A percentile compares a stretch with the other conserved stretches of the same genome.
These are phyloP conservation scores for Reticulascus tulasneorum DNA, from an alignment of 2,329 filamentous ascomycete species.

Conservation along the genomic window DNA sequence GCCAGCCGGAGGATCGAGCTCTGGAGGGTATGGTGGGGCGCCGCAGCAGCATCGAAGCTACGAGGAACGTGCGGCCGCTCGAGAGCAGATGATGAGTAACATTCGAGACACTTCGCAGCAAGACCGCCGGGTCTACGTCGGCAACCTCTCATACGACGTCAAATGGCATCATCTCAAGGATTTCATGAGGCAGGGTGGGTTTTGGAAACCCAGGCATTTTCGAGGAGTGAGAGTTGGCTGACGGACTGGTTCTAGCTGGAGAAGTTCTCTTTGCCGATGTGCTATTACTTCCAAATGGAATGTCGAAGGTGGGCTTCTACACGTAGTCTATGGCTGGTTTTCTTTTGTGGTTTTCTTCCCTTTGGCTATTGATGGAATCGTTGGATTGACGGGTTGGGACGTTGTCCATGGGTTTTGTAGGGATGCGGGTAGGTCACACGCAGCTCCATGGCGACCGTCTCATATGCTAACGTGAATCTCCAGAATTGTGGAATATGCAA, in stretches of 20 bases:
- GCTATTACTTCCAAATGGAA: constrained; percentile 99
- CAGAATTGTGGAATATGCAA: constrained; percentile 99
- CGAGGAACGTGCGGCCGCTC: constrained; percentile 78
- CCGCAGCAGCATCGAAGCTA: constrained; percentile 64
- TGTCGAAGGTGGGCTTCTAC: constrained; percentile 99
- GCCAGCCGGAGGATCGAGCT: constrained; percentile 65
- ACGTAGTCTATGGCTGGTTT: constrained; percentile 83
- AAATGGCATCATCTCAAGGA: constrained; percentile 99
- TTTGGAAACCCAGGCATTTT: constrained; percentile 7
- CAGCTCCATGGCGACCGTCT: not conserved
- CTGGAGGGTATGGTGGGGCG: constrained; percentile 60
- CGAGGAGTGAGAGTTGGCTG: constrained; percentile 31
- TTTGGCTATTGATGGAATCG: constrained; percentile 73
- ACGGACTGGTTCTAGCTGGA: constrained; percentile 63
- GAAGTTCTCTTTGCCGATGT: constrained; percentile 99
- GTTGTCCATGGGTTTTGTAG: constrained; percentile 86
- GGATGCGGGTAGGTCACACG: constrained; percentile 98
- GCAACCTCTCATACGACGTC: constrained; percentile 98
- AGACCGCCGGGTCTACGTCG: constrained; percentile 98
- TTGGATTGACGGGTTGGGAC: constrained; percentile 99
- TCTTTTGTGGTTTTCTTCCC: constrained; percentile 61
- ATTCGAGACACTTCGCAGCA: constrained; percentile 94
- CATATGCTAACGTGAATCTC: constrained; percentile 23
- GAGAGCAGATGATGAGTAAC: constrained; percentile 94
- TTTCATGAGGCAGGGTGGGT: constrained; percentile 98